Base-by-base conservation (phyloP, 1,139 yeast species). In the Arxiozyma bovina region DNA sequence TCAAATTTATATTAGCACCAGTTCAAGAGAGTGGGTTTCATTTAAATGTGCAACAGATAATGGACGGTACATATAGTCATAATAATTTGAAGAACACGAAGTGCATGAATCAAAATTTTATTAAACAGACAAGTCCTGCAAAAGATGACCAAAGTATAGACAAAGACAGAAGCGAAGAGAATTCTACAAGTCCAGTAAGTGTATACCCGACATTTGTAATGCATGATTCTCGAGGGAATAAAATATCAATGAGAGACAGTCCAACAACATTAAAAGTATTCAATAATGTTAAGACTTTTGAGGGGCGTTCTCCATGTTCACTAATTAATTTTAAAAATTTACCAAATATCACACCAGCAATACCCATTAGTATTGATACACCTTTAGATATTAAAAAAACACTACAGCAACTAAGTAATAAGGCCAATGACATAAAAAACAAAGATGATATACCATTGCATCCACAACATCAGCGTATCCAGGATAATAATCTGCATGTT, bases 21-120 rank as follows among this genome's bases (percentile, higher is more conserved):
- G 58, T 58, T 12, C 60, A 62, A 52, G 61, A 59, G 48, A 59
- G 64, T 2, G 66, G 67, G 1, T 60, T 64, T 42, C 68, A 63
- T 53, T 53, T 65, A 23, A 61, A 60, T 44, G 55, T 65, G 17
- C 58, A 55, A 46, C 63, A 60, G 46, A 60, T 65, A 57, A 51
- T 65, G 7, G 64, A 61, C 45, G 45, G 44, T 23, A 55, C 41
- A n/a, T 49, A 49, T 49, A 46, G 47, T 9, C 40, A 20, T 42
- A 27, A 7, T 30, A 42, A 25, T 23, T 17, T 11, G 34, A 17
- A 20, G 18, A 12, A 42, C 22, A 22, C 3, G 42, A n/a, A 17
- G 22, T 34, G 34, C 27, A 8, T 22, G 11, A 23, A 23, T 44
- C 6, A 22, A 12, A 41, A 40, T 17, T 7, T 17, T 25, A 4